Evolutionary conservation across 116 monocot species (phyloP), one percentile per base, ranked within the genome.

Genomic region (Cymodocea nodosa): DNA sequence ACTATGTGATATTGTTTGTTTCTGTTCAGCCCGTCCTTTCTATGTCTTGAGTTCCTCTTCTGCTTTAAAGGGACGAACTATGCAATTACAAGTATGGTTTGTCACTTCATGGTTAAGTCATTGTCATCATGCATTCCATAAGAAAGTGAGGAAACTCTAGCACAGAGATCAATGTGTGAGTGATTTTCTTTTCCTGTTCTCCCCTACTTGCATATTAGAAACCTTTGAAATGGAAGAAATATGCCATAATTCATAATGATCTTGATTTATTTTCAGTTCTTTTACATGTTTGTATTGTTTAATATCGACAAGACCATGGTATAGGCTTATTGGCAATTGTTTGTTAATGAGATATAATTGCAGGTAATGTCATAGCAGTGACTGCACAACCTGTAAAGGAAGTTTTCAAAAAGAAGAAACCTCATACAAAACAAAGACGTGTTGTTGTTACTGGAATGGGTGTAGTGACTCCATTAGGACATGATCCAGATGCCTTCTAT

Each of bases 391-490:
- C 85, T 55, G 65, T 74, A 63, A 85, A 83, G 65, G 71, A 74
- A 71, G 64, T 68, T 51, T 35, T 35, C 19, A 83, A 87, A 57
- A 83, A 74, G 76, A 87, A 77, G 60, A 95, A 54, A 70, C 50
- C 68, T 62, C 53, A 71, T n/a, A 74, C 66, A n/a, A 81, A 81
- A 71, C 74, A 85, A 56, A 80, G 95, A 62, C 82, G 87, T 54
- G 95, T 95, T 55, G 95, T 83, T 15, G 90, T 95, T 35, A 95
- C 95, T 34, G 95, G 95, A 49, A 85, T 95, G 90, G 95, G 95
- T 52, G 83, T 95, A 8, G 95, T 87, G 44, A 81, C 85, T 65
- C 83, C 95, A 36, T 72, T 95, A 62, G 95, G 95, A 17, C 81
- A 95, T 62, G 90, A 95, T 56, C 81, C 85, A 8, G 87, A 90